These are phyloP conservation scores for Chimonanthus salicifolius DNA, from an alignment of 164 flowering plant genomes.

Conservation along the genomic window DNA sequence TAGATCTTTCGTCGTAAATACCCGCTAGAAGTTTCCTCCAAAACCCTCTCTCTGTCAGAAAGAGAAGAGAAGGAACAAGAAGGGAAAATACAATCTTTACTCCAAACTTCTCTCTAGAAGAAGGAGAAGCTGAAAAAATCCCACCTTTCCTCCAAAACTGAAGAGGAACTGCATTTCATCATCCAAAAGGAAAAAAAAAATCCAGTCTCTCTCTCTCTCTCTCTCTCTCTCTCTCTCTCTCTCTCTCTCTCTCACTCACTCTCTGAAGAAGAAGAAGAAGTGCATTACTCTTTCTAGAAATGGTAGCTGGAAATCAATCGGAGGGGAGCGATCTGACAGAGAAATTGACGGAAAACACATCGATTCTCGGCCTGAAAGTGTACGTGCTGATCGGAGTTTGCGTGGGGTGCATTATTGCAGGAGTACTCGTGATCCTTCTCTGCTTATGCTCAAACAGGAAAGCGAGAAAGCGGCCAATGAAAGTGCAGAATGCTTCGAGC, in stretches of 20 bases:
- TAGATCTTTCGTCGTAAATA: too few relatives aligned
- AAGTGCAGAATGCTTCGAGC: constrained; percentile 45
- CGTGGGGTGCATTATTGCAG: background rate
- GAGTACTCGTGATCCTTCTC: background rate
- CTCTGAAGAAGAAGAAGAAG: background rate
- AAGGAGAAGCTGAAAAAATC: too few relatives aligned
- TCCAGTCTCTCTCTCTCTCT: background rate
- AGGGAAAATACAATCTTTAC: too few relatives aligned
- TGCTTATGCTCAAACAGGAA: constrained; percentile 2
- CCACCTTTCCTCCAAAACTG: too few relatives aligned
- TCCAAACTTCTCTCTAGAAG: too few relatives aligned
- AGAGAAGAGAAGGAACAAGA: too few relatives aligned
- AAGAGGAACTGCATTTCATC: too few relatives aligned
- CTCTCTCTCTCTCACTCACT: background rate
- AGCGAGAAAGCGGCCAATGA: constrained; percentile 28
- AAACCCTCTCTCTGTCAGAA: too few relatives aligned
- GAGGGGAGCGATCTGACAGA: background rate
- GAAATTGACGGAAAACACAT: background rate
- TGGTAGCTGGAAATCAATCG: background rate
- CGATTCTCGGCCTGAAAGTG: constrained; percentile 1
- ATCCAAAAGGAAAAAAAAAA: background rate
- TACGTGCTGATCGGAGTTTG: background rate
- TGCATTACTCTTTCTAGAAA: background rate
- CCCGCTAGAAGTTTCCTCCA: too few relatives aligned
- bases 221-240: background rate